Percentiles rank a stretch among this genome's conserved stretches.
Conservation (phyloP, 805 yeast genomes). For the Scheffersomyces spartinae region DNA sequence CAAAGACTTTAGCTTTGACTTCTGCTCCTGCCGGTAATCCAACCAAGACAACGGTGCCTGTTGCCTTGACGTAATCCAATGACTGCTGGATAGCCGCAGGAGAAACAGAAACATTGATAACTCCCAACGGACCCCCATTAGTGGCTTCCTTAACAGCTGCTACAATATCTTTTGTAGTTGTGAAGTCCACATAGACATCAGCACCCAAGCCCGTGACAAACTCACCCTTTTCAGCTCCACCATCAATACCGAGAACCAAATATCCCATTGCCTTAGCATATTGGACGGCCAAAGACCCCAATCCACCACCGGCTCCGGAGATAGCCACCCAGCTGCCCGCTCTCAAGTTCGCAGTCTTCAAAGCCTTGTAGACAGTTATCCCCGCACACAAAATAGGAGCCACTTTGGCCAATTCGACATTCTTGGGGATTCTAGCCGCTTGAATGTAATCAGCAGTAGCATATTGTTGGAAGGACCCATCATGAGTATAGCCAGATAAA, state of each 20-base stretch:
- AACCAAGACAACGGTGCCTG: slow-evolving; percentile 26
- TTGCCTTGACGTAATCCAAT: slow-evolving; percentile 20
- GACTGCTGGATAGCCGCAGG: slow-evolving; percentile 40
- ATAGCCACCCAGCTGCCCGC: slow-evolving; percentile 69
- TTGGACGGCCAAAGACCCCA: slow-evolving; percentile 67
- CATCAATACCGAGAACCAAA: slow-evolving; percentile 62
- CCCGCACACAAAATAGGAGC: slow-evolving; percentile 62
- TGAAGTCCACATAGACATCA: slow-evolving; percentile 50
- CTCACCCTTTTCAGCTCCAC: slow-evolving; percentile 55
- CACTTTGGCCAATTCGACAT: slow-evolving; percentile 41
- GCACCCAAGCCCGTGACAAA: slow-evolving; percentile 49
- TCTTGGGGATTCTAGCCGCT: slow-evolving; percentile 47
- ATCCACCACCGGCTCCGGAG: slow-evolving; percentile 77
- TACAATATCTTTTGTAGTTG: slow-evolving; percentile 37
- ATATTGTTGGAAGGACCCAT: slow-evolving; percentile 58
- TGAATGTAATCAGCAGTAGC: slow-evolving; percentile 56
- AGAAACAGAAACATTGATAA: slow-evolving; percentile 39
- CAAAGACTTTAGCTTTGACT: slow-evolving; percentile 18
- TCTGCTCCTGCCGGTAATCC: slow-evolving; percentile 28
- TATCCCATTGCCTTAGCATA: slow-evolving; percentile 69
- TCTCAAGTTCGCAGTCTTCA: slow-evolving; percentile 42
- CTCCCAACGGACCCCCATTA: slow-evolving; percentile 50
- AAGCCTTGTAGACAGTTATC: slow-evolving; percentile 57
- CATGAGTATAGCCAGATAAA: slow-evolving; percentile 65
- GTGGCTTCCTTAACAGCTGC: slow-evolving; percentile 35